Percentiles rank a stretch among this genome's conserved stretches.
Conservation (phyloP, 2,329 filamentous ascomycete genomes). For the Shiraia bambusicola region DNA sequence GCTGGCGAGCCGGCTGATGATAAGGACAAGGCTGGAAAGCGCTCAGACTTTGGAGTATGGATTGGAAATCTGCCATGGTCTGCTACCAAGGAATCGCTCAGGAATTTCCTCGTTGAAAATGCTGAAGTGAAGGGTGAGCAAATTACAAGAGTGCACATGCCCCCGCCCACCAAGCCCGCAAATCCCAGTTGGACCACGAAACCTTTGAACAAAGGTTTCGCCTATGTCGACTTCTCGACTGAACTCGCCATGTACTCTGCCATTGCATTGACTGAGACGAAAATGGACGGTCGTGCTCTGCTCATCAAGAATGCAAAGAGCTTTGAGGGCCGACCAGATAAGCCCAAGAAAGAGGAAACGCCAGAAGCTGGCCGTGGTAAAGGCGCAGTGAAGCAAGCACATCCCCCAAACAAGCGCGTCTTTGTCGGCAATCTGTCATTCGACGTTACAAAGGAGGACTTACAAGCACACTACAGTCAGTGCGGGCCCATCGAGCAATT, state of each 20-base stretch:
- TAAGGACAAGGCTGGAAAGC: constrained; percentile 48
- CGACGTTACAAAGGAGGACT: constrained; percentile 68
- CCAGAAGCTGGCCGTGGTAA: constrained; percentile 29
- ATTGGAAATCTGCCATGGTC: constrained; percentile 93
- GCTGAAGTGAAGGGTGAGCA: constrained; percentile 60
- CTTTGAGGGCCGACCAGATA: constrained; percentile 85
- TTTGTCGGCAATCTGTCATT: constrained; percentile 69
- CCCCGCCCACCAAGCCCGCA: constrained; percentile 51
- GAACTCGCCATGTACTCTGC: constrained; percentile 71
- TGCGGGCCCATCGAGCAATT: constrained; percentile 82
- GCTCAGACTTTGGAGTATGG: constrained; percentile 87
- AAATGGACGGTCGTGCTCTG: constrained; percentile 73
- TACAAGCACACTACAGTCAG: constrained; percentile 77
- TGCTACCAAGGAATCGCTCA: constrained; percentile 71
- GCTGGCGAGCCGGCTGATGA: constrained; percentile 41
- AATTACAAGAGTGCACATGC: constrained; percentile 85
- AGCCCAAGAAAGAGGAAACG: constrained; percentile 50
- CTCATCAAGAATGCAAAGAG: constrained; percentile 91
- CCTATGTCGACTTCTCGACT: constrained; percentile 87
- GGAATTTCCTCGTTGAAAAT: constrained; percentile 75
- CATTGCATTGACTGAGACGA: constrained; percentile 80
- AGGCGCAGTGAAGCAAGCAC: constrained; percentile 39
- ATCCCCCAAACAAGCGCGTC: constrained; percentile 73
- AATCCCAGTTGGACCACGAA: constrained; percentile 49
- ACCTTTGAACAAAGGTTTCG: constrained; percentile 84